Conservation (phyloP, 2,329 filamentous ascomycete genomes). For the Diaporthe citri region DNA sequence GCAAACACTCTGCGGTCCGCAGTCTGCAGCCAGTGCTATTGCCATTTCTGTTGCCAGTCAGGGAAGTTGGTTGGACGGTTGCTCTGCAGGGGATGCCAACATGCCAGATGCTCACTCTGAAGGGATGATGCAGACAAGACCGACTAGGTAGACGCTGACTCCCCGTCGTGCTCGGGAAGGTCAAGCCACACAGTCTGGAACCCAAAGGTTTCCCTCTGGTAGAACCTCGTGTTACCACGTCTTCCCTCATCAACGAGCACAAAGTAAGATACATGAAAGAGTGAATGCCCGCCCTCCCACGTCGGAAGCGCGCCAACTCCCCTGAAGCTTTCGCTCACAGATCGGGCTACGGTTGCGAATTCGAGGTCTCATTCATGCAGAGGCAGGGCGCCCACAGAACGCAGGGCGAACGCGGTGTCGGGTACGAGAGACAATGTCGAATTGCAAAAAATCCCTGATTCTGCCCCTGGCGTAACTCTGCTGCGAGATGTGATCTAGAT, state of each 20-base stretch:
- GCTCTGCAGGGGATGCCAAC: slow-evolving; percentile 34
- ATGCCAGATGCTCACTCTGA: slow-evolving; percentile 25
- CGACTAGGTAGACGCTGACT: slow-evolving; percentile 18
- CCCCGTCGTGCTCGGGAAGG: slow-evolving; percentile 13
- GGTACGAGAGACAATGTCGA: slow-evolving; percentile 16
- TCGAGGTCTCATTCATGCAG: slow-evolving; percentile 32
- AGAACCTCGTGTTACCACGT: slow-evolving; percentile 10
- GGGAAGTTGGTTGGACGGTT: slow-evolving; percentile 35
- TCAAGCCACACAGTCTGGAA: slow-evolving; percentile 20
- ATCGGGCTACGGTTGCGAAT: slow-evolving; percentile 30
- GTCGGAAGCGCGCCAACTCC: slow-evolving; percentile 6
- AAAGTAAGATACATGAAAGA: slow-evolving; percentile 22
- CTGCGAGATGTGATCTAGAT: slow-evolving; percentile 19
- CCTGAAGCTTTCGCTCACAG: slow-evolving; percentile 28
- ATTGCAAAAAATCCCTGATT: slow-evolving; percentile 5
- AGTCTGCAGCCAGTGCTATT: slow-evolving; percentile 7
- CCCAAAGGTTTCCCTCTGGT: slow-evolving; percentile 12
- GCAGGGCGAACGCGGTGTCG: slow-evolving; percentile 3
- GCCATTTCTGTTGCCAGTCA: slow-evolving; percentile 30
- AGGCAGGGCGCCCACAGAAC: slow-evolving; percentile 19
- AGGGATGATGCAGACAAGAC: slow-evolving; percentile 31
- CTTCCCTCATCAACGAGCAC: background rate
- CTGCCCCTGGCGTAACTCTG: slow-evolving; percentile 13
- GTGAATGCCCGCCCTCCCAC: background rate
- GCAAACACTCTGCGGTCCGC: background rate